These are phyloP conservation scores for Trichoderma pleuroti DNA, from an alignment of 2,329 filamentous ascomycete genomes.

Conservation along the genomic window DNA sequence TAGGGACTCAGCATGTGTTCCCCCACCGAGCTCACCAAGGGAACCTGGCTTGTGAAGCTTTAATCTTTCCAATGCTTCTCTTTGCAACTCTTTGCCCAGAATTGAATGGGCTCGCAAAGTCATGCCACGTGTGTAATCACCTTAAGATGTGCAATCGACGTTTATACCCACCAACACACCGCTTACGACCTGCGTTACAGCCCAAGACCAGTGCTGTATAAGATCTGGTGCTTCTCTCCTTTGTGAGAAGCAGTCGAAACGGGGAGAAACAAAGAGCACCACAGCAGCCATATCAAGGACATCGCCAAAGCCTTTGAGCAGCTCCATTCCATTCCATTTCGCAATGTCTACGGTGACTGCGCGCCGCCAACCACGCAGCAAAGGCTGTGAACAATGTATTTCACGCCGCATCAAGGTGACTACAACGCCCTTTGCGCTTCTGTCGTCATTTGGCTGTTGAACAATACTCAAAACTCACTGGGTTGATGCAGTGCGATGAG, in stretches of 20 bases:
- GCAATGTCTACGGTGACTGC: neutral
- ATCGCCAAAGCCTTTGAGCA: neutral
- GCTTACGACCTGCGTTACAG: neutral
- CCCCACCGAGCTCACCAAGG: neutral
- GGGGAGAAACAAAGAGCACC: neutral
- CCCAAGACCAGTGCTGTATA: neutral
- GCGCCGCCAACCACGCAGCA: conserved; percentile 10
- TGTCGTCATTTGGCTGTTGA: neutral
- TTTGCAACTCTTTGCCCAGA: neutral
- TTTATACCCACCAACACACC: neutral
- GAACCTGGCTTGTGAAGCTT: neutral
- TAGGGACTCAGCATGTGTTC: neutral
- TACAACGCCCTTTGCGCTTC: neutral
- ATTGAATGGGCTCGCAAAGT: neutral
- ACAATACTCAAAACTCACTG: neutral
- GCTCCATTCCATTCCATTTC: too few relatives aligned
- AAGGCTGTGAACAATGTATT: conserved; percentile 12
- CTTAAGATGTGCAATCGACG: neutral
- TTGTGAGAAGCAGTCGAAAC: neutral
- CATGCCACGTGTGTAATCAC: neutral
- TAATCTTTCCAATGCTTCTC: neutral
- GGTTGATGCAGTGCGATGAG: conserved; percentile 6
- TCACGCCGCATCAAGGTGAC: conserved; percentile 9
- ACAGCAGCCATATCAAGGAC: neutral
- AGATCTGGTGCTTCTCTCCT: neutral